Conservation (phyloP, 2,329 filamentous ascomycete genomes). For the Amauroascus niger region DNA sequence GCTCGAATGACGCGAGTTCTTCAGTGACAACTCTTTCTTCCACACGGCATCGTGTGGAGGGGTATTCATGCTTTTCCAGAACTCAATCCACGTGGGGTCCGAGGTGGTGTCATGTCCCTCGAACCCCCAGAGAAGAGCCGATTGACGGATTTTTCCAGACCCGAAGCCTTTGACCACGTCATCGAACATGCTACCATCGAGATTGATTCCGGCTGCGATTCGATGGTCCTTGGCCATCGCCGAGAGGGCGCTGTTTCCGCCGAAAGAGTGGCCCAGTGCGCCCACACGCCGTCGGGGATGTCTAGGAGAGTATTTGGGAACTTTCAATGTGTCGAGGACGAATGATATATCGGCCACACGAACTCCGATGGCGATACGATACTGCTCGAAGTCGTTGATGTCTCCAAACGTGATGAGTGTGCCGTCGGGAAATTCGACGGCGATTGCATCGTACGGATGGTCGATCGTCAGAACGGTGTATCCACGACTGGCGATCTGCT, state of each 20-base stretch:
- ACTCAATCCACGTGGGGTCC: slow-evolving; percentile 15
- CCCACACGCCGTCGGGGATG: slow-evolving; percentile 10
- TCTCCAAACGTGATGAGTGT: background rate
- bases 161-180: slow-evolving; percentile 14
- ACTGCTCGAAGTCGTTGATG: slow-evolving; percentile 7
- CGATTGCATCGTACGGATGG: slow-evolving; percentile 19
- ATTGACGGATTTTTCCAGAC: slow-evolving; percentile 11
- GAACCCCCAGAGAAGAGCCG: slow-evolving; percentile 17
- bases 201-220: slow-evolving; percentile 25
- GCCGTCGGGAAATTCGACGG: slow-evolving; percentile 21
- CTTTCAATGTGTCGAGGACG: slow-evolving; percentile 11
- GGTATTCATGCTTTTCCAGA: slow-evolving; percentile 15
- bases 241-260: slow-evolving; percentile 26
- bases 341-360: slow-evolving; percentile 15
- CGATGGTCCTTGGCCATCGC: slow-evolving; percentile 21
- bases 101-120: slow-evolving; percentile 14
- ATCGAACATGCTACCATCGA: slow-evolving; percentile 29
- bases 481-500: slow-evolving; percentile 11
- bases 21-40: slow-evolving; percentile 16
- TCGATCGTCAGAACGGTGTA: slow-evolving; percentile 18
- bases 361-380: slow-evolving; percentile 10
- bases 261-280: slow-evolving; percentile 31
- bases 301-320: slow-evolving; percentile 2
- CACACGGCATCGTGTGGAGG: slow-evolving; percentile 12
- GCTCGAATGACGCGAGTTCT: slow-evolving; percentile 14